phyloP scores from a whole-genome alignment of 2,329 filamentous ascomycete genomes.

The Leptographium radiaticola region DNA sequence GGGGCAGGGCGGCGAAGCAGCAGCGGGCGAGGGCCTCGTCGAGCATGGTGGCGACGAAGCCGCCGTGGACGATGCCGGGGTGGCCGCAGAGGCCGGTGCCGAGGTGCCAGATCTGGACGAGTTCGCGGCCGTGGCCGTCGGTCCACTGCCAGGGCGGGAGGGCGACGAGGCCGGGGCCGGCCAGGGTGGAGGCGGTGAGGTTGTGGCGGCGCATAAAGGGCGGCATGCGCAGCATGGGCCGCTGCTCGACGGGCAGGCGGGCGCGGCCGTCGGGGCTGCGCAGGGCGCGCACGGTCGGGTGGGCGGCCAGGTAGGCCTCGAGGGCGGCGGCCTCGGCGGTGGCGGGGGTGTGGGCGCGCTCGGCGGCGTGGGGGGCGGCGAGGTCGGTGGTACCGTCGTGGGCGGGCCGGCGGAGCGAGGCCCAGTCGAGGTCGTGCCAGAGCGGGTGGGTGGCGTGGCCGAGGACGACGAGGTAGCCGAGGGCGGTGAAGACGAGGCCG shows the following conservation, averaged over 20 bases:
- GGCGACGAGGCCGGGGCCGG: slow-evolving; percentile 61
- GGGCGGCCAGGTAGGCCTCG: slow-evolving; percentile 58
- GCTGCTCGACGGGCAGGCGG: slow-evolving; percentile 53
- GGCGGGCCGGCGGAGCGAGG: not conserved
- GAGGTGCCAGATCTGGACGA: slow-evolving; percentile 64
- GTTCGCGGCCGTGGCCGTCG: slow-evolving; percentile 54
- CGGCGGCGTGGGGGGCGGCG: not conserved
- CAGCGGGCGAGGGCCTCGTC: slow-evolving; percentile 83
- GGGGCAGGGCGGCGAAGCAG: slow-evolving; percentile 78
- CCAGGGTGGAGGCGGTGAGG: slow-evolving; percentile 68
- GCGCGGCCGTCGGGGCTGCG: slow-evolving; percentile 38
- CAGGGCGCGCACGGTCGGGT: slow-evolving; percentile 59
- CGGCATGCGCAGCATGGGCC: slow-evolving; percentile 82
- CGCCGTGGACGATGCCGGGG: slow-evolving; percentile 81
- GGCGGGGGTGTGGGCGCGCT: slow-evolving; percentile 35
- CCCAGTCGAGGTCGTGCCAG: not conserved
- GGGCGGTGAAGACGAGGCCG: not conserved
- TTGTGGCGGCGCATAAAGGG: slow-evolving; percentile 54
- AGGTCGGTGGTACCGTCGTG: not conserved
- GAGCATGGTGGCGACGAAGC: slow-evolving; percentile 78
- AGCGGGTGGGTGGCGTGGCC: not conserved
- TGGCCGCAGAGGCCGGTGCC: slow-evolving; percentile 77
- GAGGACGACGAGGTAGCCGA: slow-evolving; percentile 1
- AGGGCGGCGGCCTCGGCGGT: slow-evolving; percentile 45
- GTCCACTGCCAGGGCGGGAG: slow-evolving; percentile 72